Conservation (phyloP, 108 stramenopile species). For the Cyclotella distinguenda region DNA sequence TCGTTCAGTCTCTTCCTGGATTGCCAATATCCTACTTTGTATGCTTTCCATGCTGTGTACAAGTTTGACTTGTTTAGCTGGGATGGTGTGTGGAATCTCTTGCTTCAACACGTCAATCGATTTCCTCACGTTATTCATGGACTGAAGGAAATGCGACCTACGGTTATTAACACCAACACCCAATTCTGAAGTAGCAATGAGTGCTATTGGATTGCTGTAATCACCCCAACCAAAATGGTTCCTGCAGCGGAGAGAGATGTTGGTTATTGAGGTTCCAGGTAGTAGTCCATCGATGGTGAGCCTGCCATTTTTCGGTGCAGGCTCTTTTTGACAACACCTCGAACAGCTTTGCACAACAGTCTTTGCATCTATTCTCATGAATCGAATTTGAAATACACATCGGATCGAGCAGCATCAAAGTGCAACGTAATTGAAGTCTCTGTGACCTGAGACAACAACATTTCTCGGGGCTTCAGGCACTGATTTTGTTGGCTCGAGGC, state of each 20-base stretch:
- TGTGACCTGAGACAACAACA: not conserved
- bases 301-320: slow-evolving; percentile 13
- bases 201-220: slow-evolving; percentile 15
- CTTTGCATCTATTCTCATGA: not conserved
- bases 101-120: slow-evolving; percentile 24
- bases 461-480: slow-evolving; percentile 18
- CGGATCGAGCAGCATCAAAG: not conserved
- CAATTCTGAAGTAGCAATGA: slow-evolving; percentile 11
- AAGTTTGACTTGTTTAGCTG: slow-evolving; percentile 23
- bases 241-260: slow-evolving; percentile 26
- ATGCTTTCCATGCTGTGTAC: slow-evolving; percentile 25
- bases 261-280: slow-evolving; percentile 17
- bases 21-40: slow-evolving; percentile 29
- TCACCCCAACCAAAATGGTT: slow-evolving; percentile 39
- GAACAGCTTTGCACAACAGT: slow-evolving; percentile 16
- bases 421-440: not conserved
- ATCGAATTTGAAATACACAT: slow-evolving; percentile 30
- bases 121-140: slow-evolving; percentile 30
- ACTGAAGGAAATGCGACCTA: slow-evolving; percentile 20
- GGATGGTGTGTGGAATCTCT: slow-evolving; percentile 5
- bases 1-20: slow-evolving; percentile 43
- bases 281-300: slow-evolving; percentile 16
- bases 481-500: not conserved
- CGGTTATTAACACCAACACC: slow-evolving; percentile 21
- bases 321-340: slow-evolving; percentile 24